A percentile compares a stretch with the other conserved stretches of the same genome.
These are phyloP conservation scores for Camellia japonica DNA, from an alignment of 148 eudicot genomes.

Conservation along the genomic window DNA sequence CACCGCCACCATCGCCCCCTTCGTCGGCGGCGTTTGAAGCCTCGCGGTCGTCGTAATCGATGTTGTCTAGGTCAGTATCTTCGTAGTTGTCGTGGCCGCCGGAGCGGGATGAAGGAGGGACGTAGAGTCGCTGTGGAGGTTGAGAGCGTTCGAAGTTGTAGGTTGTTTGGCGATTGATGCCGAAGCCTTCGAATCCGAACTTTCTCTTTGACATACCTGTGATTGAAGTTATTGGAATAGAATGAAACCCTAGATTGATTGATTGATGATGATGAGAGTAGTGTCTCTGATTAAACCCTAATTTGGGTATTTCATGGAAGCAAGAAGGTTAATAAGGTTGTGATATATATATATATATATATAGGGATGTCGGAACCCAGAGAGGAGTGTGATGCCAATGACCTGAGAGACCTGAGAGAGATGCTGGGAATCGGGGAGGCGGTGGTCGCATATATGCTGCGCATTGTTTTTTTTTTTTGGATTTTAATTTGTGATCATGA, in stretches of 20 bases:
- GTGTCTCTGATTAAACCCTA: neutral
- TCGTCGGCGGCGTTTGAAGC: neutral
- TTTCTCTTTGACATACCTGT: conserved; percentile 79
- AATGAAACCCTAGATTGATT: conserved; percentile 28
- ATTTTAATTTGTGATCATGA: no score
- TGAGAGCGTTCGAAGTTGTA: conserved; percentile 80
- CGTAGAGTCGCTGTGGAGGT: conserved; percentile 57
- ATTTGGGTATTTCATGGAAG: neutral
- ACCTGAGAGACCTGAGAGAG: no score
- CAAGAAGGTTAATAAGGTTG: no score
- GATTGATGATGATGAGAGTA: neutral
- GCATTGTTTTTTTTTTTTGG: no score
- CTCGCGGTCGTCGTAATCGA: conserved; percentile 60
- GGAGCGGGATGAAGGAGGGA: conserved; percentile 74
- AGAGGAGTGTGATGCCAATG: no score
- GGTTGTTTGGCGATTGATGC: conserved; percentile 73
- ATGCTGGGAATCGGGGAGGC: no score
- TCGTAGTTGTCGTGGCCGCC: conserved; percentile 76
- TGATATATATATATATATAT: no score
- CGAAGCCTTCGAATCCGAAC: conserved; percentile 93
- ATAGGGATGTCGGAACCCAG: no score
- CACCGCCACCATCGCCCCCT: conserved; percentile 14
- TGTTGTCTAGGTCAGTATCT: conserved; percentile 86
- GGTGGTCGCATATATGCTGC: no score
- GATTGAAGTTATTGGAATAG: neutral